A percentile compares a stretch with the other conserved stretches of the same genome.
Evolutionary conservation across 441 rosid genomes (phyloP).

Genomic region (Lepidium campestre): DNA sequence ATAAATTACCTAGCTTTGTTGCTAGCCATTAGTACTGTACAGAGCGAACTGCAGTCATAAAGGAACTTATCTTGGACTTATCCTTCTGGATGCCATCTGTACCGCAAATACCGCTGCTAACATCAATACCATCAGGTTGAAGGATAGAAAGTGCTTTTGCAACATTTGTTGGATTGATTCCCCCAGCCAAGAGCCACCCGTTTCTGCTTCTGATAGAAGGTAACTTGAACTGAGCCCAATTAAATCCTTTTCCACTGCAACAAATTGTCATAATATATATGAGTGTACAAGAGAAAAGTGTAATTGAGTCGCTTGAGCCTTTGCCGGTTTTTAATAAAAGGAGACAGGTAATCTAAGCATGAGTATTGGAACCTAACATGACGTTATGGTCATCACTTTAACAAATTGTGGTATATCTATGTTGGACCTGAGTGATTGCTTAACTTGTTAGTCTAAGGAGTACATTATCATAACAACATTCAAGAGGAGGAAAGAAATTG

Average conservation of each 20-base stretch:
- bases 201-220: conserved; percentile 63
- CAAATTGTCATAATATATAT: not conserved
- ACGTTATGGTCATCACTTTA: not conserved
- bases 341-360: not conserved
- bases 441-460: not conserved
- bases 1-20: not conserved
- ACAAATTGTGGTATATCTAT: not conserved
- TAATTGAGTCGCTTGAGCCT: not conserved
- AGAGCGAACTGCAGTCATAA: conserved; percentile 50
- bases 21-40: conserved; percentile 30
- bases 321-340: not conserved
- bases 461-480: not conserved
- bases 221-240: conserved; percentile 60
- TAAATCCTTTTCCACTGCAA: conserved; percentile 80
- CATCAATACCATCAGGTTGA: conserved; percentile 72
- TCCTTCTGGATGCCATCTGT: conserved; percentile 70
- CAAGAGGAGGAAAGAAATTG: not conserved
- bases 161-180: conserved; percentile 65
- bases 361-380: not conserved
- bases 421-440: not conserved
- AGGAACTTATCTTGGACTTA: conserved; percentile 48
- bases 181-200: conserved; percentile 92
- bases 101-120: conserved; percentile 78
- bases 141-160: conserved; percentile 56
- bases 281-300: not conserved